phyloP scores from a whole-genome alignment of 2,329 filamentous ascomycete species.

The Aureobasidium sp. region DNA sequence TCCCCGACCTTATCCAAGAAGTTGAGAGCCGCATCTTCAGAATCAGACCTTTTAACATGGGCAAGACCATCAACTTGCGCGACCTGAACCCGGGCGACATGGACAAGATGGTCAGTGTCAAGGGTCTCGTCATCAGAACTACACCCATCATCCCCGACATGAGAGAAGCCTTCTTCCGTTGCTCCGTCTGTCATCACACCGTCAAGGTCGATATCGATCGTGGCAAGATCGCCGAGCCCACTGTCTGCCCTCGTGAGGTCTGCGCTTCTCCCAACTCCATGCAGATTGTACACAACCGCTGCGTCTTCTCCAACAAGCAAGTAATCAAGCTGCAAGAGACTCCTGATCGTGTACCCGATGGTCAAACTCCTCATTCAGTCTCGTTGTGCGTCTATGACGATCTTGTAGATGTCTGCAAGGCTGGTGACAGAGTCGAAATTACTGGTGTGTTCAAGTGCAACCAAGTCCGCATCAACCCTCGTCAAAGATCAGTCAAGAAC shows the following conservation, averaged over 20 bases:
- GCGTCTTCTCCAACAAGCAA: conserved; percentile 91
- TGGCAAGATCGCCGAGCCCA: conserved; percentile 92
- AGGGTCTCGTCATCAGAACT: conserved; percentile 89
- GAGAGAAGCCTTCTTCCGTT: conserved; percentile 98
- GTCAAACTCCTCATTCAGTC: conserved; percentile 94
- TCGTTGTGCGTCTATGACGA: conserved; percentile 96
- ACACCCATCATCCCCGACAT: conserved; percentile 97
- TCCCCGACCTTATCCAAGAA: conserved; percentile 65
- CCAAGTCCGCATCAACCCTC: conserved; percentile 86
- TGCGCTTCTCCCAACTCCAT: conserved; percentile 89
- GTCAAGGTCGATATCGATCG: conserved; percentile 87
- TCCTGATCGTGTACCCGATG: conserved; percentile 85
- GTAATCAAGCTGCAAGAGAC: conserved; percentile 98
- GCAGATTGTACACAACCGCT: conserved; percentile 96
- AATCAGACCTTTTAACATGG: conserved; percentile 81
- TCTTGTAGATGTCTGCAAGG: conserved; percentile 94
- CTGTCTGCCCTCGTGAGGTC: conserved; percentile 71
- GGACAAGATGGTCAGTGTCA: conserved; percentile 91
- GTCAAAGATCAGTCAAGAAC: conserved; percentile 84
- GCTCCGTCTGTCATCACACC: conserved; percentile 85
- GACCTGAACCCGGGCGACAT: conserved; percentile 93
- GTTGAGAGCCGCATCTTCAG: conserved; percentile 75
- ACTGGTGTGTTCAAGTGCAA: conserved; percentile 96
- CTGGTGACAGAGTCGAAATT: conserved; percentile 89
- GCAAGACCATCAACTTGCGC: conserved; percentile 80